Evolutionary conservation across 2,329 filamentous ascomycete genomes (phyloP).

Genomic region (Ophiocordyceps unilateralis): DNA sequence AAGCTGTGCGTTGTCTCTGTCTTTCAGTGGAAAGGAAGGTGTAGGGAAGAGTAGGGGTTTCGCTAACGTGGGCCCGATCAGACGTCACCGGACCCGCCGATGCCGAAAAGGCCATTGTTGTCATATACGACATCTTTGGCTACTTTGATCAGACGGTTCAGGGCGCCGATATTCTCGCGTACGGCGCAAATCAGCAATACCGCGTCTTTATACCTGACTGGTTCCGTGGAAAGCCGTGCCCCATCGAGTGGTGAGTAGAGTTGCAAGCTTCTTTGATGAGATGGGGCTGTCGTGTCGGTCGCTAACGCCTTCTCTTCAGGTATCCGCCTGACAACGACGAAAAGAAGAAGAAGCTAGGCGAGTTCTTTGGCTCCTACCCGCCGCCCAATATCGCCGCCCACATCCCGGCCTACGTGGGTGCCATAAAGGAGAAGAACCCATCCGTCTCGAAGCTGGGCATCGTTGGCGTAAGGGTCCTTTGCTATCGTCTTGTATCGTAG

Average conservation of each 20-base stretch:
- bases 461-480: constrained; percentile 31
- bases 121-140: constrained; percentile 52
- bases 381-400: constrained; percentile 28
- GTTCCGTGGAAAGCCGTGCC: constrained; percentile 57
- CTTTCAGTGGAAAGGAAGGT: too few species aligned
- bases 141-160: constrained; percentile 55
- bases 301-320: constrained; percentile 12
- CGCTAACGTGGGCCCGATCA: constrained; percentile 1
- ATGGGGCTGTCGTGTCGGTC: background rate
- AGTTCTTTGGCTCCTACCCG: constrained; percentile 38
- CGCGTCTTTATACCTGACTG: constrained; percentile 84
- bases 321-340: constrained; percentile 48
- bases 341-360: constrained; percentile 39
- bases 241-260: constrained; percentile 28
- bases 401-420: constrained; percentile 37
- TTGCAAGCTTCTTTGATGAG: background rate
- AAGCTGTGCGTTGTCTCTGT: constrained; percentile 20
- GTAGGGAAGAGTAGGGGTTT: too few species aligned
- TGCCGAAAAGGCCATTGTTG: constrained; percentile 40
- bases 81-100: constrained; percentile 30
- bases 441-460: constrained; percentile 41
- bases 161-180: constrained; percentile 49
- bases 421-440: constrained; percentile 32
- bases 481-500: too few species aligned
- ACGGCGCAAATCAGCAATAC: constrained; percentile 45